A percentile compares a stretch with the other conserved stretches of the same genome.
Conservation (phyloP, 441 rosid genomes). For the Arabidopsis hybrid region DNA sequence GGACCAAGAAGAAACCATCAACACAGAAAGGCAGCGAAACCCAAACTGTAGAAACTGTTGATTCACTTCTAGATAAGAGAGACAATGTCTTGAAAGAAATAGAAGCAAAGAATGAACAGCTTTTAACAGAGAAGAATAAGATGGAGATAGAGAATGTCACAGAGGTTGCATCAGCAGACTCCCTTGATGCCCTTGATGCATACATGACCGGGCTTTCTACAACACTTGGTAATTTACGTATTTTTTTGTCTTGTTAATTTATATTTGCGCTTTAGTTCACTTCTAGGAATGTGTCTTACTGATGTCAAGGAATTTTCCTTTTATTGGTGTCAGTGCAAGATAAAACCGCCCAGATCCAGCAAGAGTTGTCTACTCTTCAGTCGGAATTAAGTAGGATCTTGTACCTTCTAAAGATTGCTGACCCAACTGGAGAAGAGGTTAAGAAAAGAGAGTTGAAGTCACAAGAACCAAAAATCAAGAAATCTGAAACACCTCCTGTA, state of each 20-base stretch:
- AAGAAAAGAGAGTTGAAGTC: slow-evolving; percentile 65
- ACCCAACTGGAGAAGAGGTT: slow-evolving; percentile 84
- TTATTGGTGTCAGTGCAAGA: slow-evolving; percentile 68
- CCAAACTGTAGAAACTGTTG: slow-evolving; percentile 85
- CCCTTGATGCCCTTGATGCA: slow-evolving; percentile 95
- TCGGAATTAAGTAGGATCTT: slow-evolving; percentile 72
- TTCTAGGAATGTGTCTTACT: not conserved
- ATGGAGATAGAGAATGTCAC: slow-evolving; percentile 56
- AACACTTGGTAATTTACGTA: slow-evolving; percentile 63
- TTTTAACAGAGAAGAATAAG: slow-evolving; percentile 71
- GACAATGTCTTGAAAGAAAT: slow-evolving; percentile 71
- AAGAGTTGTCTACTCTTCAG: slow-evolving; percentile 76
- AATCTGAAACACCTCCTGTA: slow-evolving; percentile 45
- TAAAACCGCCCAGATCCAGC: slow-evolving; percentile 63
- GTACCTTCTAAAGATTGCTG: slow-evolving; percentile 90
- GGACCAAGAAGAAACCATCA: slow-evolving; percentile 78
- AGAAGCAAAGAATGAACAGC: slow-evolving; percentile 60
- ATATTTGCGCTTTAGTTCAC: not conserved
- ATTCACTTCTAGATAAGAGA: slow-evolving; percentile 90
- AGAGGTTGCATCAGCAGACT: slow-evolving; percentile 73
- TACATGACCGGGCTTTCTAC: slow-evolving; percentile 92
- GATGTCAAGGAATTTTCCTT: slow-evolving; percentile 17
- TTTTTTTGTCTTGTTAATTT: not conserved
- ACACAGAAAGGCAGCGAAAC: slow-evolving; percentile 59
- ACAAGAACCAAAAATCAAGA: slow-evolving; percentile 49